phyloP scores from a whole-genome alignment of 768 basidiomycete species.

The Suillus subalutaceus region DNA sequence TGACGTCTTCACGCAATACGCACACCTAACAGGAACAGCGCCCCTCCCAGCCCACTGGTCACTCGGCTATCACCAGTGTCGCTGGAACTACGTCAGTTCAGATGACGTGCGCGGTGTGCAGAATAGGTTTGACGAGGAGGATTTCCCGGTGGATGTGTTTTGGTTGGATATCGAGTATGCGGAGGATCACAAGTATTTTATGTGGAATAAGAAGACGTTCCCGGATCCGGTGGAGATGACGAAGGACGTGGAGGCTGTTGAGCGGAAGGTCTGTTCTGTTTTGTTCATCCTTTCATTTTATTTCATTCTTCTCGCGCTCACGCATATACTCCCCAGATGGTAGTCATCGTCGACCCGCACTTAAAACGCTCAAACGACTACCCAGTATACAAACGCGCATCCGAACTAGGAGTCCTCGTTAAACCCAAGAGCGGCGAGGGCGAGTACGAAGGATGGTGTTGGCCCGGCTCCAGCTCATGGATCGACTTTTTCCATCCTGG shows the following conservation, averaged over 20 bases:
- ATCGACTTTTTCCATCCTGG: constrained; percentile 95
- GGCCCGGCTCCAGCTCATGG: constrained; percentile 96
- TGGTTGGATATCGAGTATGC: constrained; percentile 98
- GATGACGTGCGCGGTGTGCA: constrained; percentile 87
- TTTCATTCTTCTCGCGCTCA: background rate
- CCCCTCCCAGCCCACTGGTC: constrained; percentile 91
- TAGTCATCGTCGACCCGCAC: constrained; percentile 96
- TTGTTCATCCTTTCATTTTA: background rate
- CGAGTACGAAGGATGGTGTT: constrained; percentile 98
- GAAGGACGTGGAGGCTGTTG: constrained; percentile 81
- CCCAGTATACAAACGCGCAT: constrained; percentile 84
- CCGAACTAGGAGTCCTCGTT: constrained; percentile 79
- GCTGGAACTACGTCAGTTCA: constrained; percentile 96
- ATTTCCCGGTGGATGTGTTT: constrained; percentile 94
- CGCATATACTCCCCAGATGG: constrained; percentile 64
- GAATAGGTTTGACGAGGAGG: constrained; percentile 87
- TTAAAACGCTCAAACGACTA: constrained; percentile 81
- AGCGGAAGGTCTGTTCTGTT: constrained; percentile 67
- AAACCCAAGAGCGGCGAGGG: constrained; percentile 79
- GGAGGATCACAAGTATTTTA: constrained; percentile 93
- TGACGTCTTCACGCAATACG: constrained; percentile 85
- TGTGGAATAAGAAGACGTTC: constrained; percentile 93
- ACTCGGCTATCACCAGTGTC: constrained; percentile 94
- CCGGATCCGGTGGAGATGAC: constrained; percentile 95
- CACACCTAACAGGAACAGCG: constrained; percentile 80